Base-by-base conservation (phyloP, 768 basidiomycete genomes). In the Lactarius deliciosus region DNA sequence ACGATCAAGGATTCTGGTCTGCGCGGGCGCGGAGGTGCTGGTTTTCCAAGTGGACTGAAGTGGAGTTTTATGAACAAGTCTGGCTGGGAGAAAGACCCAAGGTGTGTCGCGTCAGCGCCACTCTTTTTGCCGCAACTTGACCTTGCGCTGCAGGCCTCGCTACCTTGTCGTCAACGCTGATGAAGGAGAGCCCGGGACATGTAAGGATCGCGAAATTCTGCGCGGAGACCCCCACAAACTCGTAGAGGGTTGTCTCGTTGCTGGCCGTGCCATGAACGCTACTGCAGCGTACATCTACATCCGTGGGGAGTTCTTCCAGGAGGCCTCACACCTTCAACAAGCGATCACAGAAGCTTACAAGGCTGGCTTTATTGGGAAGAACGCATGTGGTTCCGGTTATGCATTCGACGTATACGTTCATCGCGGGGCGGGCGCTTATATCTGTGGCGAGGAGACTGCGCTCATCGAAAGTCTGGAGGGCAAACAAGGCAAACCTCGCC, bases 41-140 rank as follows among this genome's bases (percentile, higher is more conserved):
- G 96, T 34, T 99, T 99, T 75, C 96, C 96, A 0, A 91, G 89
- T 70, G 96, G 96, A 28, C 81, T 98, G 72, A 98, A 98, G 76
- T 98, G 96, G 96, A 91, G 89, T 73, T 95, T 94, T 76, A 96
- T 98, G 96, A 98, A 99, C 83, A 99, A 98, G 79, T 96, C 95
- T n/a, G 88, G 89, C 32, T 98, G 96, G 96, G 87, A 98, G 81
- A 90, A 92, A 75, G 96, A 98, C 74, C 87, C 86, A 71, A 82
- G 93, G 89, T 92, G 25, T 25, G 68, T 65, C 79, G 72, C 55
- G 22, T 43, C 43, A 32, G 38, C 34, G 22, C 28, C 43, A 36
- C 40, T 6, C n/a, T 57, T 70, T 40, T 50, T 28, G 6, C 20
- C 32, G 43, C 40, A 3, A 38, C 16, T 40, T 53, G 41, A 62